phyloP scores from a whole-genome alignment of 768 basidiomycete species.

The Vararia minispora region DNA sequence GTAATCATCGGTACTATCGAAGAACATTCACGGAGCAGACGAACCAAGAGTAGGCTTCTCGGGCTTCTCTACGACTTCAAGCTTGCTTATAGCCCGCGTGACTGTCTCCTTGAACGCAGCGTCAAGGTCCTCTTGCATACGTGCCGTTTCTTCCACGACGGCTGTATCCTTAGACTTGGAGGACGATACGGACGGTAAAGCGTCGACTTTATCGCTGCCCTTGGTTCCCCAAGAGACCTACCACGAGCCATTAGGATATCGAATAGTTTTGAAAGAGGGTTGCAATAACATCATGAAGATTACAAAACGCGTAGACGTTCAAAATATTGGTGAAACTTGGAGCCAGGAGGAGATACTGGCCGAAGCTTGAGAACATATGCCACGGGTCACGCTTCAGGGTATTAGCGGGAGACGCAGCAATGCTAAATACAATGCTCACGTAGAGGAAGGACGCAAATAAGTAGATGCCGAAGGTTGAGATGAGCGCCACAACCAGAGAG shows the following conservation, averaged over 20 bases:
- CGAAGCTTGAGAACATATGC: conserved; percentile 92
- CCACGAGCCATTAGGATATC: no score
- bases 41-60: conserved; percentile 76
- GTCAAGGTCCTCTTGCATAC: conserved; percentile 79
- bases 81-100: conserved; percentile 68
- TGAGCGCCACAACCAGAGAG: conserved; percentile 70
- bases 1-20: no score
- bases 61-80: conserved; percentile 45
- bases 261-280: neutral
- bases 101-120: conserved; percentile 85
- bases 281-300: conserved; percentile 74
- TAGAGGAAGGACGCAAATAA: conserved; percentile 74
- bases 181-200: conserved; percentile 77
- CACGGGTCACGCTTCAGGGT: conserved; percentile 72
- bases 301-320: conserved; percentile 94
- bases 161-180: conserved; percentile 61
- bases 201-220: conserved; percentile 86
- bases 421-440: conserved; percentile 31
- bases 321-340: conserved; percentile 89
- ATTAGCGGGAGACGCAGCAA: conserved; percentile 4
- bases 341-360: conserved; percentile 80
- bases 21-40: no score
- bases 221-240: conserved; percentile 90
- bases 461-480: conserved; percentile 85
- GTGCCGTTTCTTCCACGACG: conserved; percentile 76